Base-by-base conservation (phyloP, 257 asterid genomes). In the Henckelia pumila region DNA sequence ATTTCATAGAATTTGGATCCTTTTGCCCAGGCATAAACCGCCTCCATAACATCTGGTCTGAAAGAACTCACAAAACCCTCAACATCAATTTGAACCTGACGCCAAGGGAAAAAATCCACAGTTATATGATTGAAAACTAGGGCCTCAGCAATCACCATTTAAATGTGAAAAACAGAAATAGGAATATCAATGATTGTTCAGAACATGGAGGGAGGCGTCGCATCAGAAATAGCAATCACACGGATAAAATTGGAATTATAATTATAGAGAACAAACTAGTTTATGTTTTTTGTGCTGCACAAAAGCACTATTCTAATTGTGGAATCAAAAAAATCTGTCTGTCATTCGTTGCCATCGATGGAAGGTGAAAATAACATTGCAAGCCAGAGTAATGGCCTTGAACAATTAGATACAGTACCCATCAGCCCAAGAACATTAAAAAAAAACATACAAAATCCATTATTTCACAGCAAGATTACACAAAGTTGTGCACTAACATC, bases 11-110 rank as follows among this genome's bases (percentile, higher is more conserved):
- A 93, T 68, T 90, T 93, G 32, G 95, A 88, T 58, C 99, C 97
- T 80, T 77, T 85, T 21, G 96, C 95, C 99, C 99, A 90, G 14
- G 90, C 89, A 74, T 85, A 90, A 59, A 90, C 92, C 1, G 99
- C 92, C 84, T 90, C 96, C 99, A 93, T 93, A 61, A 93, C 85
- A 82, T 93, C 99, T 57, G 95, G 89, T 73, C 96, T 85, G 85
- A 93, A 89, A 33, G 97, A 88, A 70, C 83, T 88, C 69, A 86
- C 99, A 23, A 90, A 90, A 72, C 80, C 86, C 75, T 90, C 99
- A 7, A 93, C 91, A 73, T 93, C 99, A 61, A 88, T 88, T 75
- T 88, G 88, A 60, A 93, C 92, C 98, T 93, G 89, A 29, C 1
- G 32, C 17, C 20, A 11, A 13, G 62, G 44, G 53, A 52, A 64